Evolutionary conservation across 306 rosid species (phyloP), one percentile per base, ranked within the genome.

Genomic region (Vigna angularis): DNA sequence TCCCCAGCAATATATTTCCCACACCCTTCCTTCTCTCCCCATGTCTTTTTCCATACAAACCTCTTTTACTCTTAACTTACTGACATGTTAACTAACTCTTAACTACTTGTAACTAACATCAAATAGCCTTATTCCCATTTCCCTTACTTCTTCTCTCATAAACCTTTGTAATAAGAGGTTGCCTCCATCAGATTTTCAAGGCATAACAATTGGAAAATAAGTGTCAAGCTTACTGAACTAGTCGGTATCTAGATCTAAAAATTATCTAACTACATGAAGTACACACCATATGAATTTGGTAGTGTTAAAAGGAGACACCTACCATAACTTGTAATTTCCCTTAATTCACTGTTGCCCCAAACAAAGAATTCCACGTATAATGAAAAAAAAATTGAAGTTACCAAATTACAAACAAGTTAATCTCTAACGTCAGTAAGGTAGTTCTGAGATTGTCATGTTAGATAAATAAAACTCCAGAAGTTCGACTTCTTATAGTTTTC

Each of bases 401-500:
- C 53, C 73, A 52, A 65, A 66, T 5, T 40, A 66, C 36, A 9
- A 15, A 16, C 22, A 78, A 48, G 52, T 36, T 48, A 18, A 57
- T 42, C 52, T 49, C 63, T 36, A 70, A 13, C 34, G 62, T 55
- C 20, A 36, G 11, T 66, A 66, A 52, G 67, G 47, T 24, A 55
- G 44, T 40, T 66, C 30, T 11, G 38, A 61, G 38, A 51, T 50
- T 64, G 44, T 53, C 73, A 65, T 40, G 38, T 65, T 65, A 15
- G 28, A 63, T 75, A 66, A 73, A 38, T 40, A 38, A 66, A 34
- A 56, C 44, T 56, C 55, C 64, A 66, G 26, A 34, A 20, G 44
- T 18, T 5, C 16, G 32, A 17, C 58, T 7, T 30, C 44, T 52
- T 72, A 28, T n/a, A 42, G 52, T 40, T 64, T 55, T 15, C 49